A percentile compares a stretch with the other conserved stretches of the same genome.
Evolutionary conservation across 306 rosid genomes (phyloP).

Genomic region (Lagenaria siceraria): DNA sequence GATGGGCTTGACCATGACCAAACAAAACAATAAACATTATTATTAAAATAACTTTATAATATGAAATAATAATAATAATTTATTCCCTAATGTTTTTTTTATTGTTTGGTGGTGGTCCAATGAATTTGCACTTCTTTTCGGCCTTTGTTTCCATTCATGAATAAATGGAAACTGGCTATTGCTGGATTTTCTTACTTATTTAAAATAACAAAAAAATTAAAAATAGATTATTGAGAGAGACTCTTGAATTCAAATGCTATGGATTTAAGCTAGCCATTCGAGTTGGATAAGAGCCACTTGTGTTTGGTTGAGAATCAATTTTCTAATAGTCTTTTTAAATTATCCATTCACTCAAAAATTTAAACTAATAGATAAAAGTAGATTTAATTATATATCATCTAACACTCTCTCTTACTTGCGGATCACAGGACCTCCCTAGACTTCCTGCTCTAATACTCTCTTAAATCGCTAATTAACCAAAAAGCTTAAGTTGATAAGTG

Average conservation of each 20-base stretch:
- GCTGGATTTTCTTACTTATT: neutral
- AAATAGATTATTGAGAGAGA: neutral
- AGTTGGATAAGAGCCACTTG: neutral
- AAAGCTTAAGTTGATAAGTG: too few relatives aligned
- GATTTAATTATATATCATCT: too few relatives aligned
- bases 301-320: neutral
- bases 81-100: neutral
- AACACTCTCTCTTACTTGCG: too few relatives aligned
- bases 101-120: neutral
- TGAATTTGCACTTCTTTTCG: neutral
- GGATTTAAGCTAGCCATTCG: neutral
- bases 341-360: too few relatives aligned
- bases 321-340: too few relatives aligned
- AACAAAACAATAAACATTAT: neutral
- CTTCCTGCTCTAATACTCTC: too few relatives aligned
- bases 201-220: neutral
- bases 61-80: neutral
- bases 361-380: too few relatives aligned
- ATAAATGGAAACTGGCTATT: neutral
- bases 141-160: neutral
- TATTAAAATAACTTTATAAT: neutral
- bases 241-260: neutral
- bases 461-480: too few relatives aligned
- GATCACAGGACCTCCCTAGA: too few relatives aligned
- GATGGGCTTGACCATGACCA: slow-evolving; percentile 3